A percentile compares a stretch with the other conserved stretches of the same genome.
phyloP scores from a whole-genome alignment of 2,329 filamentous ascomycete genomes.

The Fusarium sp. region DNA sequence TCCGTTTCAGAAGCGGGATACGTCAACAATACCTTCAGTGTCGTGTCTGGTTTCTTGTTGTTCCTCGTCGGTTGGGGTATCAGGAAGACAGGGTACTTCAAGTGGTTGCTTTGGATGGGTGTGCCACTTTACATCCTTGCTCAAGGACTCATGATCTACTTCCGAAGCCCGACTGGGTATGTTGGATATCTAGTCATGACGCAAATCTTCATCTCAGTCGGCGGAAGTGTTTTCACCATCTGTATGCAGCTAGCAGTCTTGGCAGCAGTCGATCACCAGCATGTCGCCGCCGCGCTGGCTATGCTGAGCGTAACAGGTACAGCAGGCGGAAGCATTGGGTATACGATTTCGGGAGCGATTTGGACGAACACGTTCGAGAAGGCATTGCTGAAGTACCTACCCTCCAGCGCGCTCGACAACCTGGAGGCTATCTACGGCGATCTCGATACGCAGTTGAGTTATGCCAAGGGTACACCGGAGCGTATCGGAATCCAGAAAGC shows the following conservation, averaged over 20 bases:
- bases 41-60: constrained; percentile 62
- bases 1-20: constrained; percentile 58
- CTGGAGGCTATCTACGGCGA: constrained; percentile 7
- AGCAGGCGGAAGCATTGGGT: constrained; percentile 58
- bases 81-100: constrained; percentile 59
- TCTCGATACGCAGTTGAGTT: constrained; percentile 7
- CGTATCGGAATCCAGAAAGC: constrained; percentile 19
- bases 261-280: constrained; percentile 63
- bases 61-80: constrained; percentile 60
- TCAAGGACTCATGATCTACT: constrained; percentile 54
- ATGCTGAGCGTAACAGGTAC: constrained; percentile 57
- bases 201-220: constrained; percentile 65
- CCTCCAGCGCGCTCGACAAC: not conserved
- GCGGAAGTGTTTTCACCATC: constrained; percentile 64
- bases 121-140: constrained; percentile 66
- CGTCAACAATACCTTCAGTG: constrained; percentile 60
- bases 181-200: constrained; percentile 63
- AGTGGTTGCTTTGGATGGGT: constrained; percentile 56
- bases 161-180: constrained; percentile 52
- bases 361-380: constrained; percentile 55
- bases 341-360: constrained; percentile 55
- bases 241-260: constrained; percentile 68
- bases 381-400: not conserved
- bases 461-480: not conserved
- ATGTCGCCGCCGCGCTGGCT: constrained; percentile 62